Evolutionary conservation across 2,329 filamentous ascomycete species (phyloP), one percentile per base, ranked within the genome.

Genomic region (Cryphonectria naterciae): DNA sequence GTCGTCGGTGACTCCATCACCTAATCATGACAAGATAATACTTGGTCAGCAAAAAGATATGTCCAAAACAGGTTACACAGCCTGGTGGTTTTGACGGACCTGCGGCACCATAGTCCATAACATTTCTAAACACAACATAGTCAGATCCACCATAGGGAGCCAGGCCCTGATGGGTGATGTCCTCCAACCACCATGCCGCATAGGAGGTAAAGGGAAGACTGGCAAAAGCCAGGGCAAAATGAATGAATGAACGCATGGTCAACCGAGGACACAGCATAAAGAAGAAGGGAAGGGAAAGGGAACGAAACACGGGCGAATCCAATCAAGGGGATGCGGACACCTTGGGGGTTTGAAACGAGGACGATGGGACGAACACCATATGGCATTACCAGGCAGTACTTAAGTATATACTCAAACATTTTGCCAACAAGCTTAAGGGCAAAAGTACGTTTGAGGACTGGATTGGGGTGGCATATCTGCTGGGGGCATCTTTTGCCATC

Each of bases 41-140:
- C 10, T 11, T 4, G 39, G 39, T 70, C 54, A 72, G 68, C 43
- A 54, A 15, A 41, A n/a, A 28, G 22, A 37, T 1, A 25, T 2
- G 5, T 49, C n/a, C 8, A 41, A 46, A 56, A 28, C n/a, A 52
- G 4, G 15, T 37, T n/a, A 17, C 46, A 43, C 28, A 3, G 13
- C 32, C 22, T 19, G 0, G 5, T 13, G 35, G 1, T 32, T 6
- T 60, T 19, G 15, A 64, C 71, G 17, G 58, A 73, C 71, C 83
- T 72, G 75, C 80, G 65, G 83, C 83, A 62, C 84, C 84, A 71
- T 83, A 85, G 77, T 84, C 83, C 75, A 79, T 83, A 32, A 85
- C 84, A 71, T 85, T 85, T 62, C 84, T 81, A 72, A 84, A 85
- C 6, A 85, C 82, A n/a, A 78, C 76, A 68, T 84, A 85, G 41